Evolutionary conservation across 1,139 yeast genomes (phyloP), one percentile per base, ranked within the genome.

Genomic region (Insectozyma bohioensis): DNA sequence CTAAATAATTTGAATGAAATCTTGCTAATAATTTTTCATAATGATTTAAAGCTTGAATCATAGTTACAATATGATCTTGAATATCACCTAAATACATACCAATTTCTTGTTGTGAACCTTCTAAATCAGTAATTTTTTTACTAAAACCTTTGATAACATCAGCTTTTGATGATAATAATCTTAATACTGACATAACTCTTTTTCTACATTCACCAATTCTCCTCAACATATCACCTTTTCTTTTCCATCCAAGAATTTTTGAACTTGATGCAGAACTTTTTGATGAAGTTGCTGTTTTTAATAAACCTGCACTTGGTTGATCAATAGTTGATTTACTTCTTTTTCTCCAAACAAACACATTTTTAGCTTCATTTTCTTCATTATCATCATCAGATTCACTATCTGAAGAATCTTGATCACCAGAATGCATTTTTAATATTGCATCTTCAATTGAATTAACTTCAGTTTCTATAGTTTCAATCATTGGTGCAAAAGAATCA

Each of bases 401-500:
- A 26, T 62, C 68, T 14, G 64, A 72, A 32, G 67, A 68, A 29
- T 63, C 65, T 12, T 63, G 58, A 24, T 72, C 80, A 1, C 82
- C 82, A 9, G 87, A 80, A 54, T 88, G 95, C 94, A 90, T 84
- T 36, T 74, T 72, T 45, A 90, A 66, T 38, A 92, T 92, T 6
- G 90, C 84, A 53, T 92, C 97, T 49, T 92, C 98, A 40, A 92
- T 92, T 11, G 79, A 72, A 53, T 88, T 88, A 9, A 92, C 95
- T 49, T 92, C 98, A 35, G 82, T 86, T 53, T 92, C 97, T 34
- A 92, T 87, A 29, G 92, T 78, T 40, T 86, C 95, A 45, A 92
- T 90, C 81, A 92, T 80, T 1, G 98, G 98, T 0, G 95, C 97
- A 68, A 87, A 92, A 0, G 95, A 94, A 66, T 92, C 98, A 1